phyloP scores from a whole-genome alignment of 2,329 filamentous ascomycete species.

The Cladosporium austrohemisphaericum region DNA sequence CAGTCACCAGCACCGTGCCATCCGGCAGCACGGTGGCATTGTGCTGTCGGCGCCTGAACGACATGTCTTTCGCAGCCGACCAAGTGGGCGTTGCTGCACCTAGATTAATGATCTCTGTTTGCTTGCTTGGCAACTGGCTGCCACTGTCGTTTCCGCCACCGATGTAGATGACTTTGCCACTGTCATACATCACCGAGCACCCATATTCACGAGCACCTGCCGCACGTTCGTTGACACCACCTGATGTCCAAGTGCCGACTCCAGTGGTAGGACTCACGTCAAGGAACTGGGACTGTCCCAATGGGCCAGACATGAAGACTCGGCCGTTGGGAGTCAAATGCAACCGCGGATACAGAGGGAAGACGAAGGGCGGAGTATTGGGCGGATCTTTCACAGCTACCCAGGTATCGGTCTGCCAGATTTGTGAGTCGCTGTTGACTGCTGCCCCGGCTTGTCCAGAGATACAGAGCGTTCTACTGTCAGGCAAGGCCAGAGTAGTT shows the following conservation, averaged over 20 bases:
- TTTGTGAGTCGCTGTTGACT: not conserved
- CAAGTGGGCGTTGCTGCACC: not conserved
- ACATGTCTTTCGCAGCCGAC: slow-evolving; percentile 1
- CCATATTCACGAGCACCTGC: slow-evolving; percentile 8
- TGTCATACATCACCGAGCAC: slow-evolving; percentile 6
- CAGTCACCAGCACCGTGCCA: slow-evolving; percentile 9
- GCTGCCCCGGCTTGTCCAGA: not conserved
- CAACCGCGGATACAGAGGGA: slow-evolving; percentile 9
- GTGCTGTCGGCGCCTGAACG: slow-evolving; percentile 11
- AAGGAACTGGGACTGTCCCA: slow-evolving; percentile 4
- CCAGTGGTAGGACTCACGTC: not conserved
- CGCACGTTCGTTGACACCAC: not conserved
- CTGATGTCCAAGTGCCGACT: not conserved
- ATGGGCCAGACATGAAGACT: slow-evolving; percentile 13
- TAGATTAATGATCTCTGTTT: not conserved
- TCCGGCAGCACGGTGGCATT: slow-evolving; percentile 13
- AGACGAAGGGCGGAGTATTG: no score
- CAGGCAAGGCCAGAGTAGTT: not conserved
- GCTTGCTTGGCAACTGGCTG: not conserved
- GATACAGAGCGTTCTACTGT: not conserved
- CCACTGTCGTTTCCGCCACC: slow-evolving; percentile 6
- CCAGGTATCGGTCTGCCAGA: not conserved
- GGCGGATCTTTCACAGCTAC: no score
- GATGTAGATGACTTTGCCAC: slow-evolving; percentile 12
- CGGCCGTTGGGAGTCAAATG: slow-evolving; percentile 7